Evolutionary conservation across 2,329 filamentous ascomycete species (phyloP).

Genomic region (Didymosphaeria variabile): DNA sequence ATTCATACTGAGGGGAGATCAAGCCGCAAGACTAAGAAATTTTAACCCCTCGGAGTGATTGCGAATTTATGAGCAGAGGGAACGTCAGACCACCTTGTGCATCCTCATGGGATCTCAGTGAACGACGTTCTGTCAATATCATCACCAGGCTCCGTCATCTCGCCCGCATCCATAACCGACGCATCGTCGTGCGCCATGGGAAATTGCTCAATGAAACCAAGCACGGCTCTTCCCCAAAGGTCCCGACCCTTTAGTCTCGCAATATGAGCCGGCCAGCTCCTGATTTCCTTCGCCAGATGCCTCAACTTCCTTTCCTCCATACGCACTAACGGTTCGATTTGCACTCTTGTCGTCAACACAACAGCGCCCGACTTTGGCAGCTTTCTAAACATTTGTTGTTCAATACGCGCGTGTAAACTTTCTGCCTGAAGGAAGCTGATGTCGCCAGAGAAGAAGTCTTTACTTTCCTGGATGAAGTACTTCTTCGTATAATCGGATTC

Average conservation of each 20-base stretch:
- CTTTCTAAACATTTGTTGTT: constrained; percentile 60
- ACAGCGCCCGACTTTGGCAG: constrained; percentile 56
- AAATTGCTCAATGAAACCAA: constrained; percentile 28
- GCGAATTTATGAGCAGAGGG: too few species aligned
- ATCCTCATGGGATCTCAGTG: not conserved
- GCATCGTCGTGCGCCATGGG: constrained; percentile 12
- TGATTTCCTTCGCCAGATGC: constrained; percentile 30
- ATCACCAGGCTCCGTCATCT: constrained; percentile 5
- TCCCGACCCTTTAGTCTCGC: constrained; percentile 35
- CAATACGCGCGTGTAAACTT: constrained; percentile 58
- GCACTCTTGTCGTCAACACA: constrained; percentile 61
- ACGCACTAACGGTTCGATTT: constrained; percentile 44
- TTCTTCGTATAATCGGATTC: constrained; percentile 51
- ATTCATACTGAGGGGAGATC: too few species aligned
- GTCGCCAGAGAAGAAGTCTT: constrained; percentile 41
- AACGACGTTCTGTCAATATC: not conserved
- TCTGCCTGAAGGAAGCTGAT: constrained; percentile 38
- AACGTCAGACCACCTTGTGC: not conserved
- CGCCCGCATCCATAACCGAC: constrained; percentile 11
- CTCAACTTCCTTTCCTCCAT: constrained; percentile 21
- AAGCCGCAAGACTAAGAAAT: too few species aligned
- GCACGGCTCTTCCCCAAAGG: constrained; percentile 33
- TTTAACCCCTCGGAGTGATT: too few species aligned
- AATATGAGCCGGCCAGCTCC: constrained; percentile 33
- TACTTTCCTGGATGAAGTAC: constrained; percentile 57